These are phyloP conservation scores for Hypoxylon cercidicola DNA, from an alignment of 495 filamentous ascomycete genomes.

Conservation along the genomic window DNA sequence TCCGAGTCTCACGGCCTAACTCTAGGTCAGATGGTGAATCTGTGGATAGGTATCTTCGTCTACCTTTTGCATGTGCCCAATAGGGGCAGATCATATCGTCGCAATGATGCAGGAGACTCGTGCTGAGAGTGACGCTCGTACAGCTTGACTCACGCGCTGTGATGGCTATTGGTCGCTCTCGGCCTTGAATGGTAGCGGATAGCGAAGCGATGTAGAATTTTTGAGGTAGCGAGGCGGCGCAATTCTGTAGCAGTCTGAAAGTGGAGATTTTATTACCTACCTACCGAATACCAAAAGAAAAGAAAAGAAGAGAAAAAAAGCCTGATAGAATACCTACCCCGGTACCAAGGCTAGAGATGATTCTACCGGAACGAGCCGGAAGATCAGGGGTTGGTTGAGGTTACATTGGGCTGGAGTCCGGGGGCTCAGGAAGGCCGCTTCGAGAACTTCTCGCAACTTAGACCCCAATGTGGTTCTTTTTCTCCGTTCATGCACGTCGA, in stretches of 20 bases:
- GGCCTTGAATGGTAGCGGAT: too few species aligned
- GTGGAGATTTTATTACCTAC: too few species aligned
- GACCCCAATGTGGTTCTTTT: too few species aligned
- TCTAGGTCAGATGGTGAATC: conserved; percentile 19
- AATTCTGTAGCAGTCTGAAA: too few species aligned
- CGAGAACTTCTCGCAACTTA: conserved; percentile 2
- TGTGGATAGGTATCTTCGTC: conserved; percentile 4
- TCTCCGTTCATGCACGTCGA: background rate
- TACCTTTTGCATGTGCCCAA: conserved; percentile 6
- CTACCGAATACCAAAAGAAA: too few species aligned
- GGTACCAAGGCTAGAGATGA: conserved; percentile 6
- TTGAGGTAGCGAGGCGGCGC: background rate
- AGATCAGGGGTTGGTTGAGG: conserved; percentile 12
- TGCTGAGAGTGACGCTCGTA: background rate
- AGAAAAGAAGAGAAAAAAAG: background rate
- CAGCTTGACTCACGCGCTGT: conserved; percentile 18
- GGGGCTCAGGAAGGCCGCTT: conserved; percentile 18
- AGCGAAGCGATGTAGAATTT: background rate
- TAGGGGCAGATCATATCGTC: background rate
- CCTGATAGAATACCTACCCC: background rate
- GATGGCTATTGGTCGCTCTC: conserved; percentile 9
- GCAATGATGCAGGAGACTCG: background rate
- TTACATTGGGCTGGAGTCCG: conserved; percentile 26
- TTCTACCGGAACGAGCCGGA: conserved; percentile 12
- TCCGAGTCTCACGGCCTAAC: background rate